Conservation (phyloP, 139 green algal genomes). For the Eudorina sp. region DNA sequence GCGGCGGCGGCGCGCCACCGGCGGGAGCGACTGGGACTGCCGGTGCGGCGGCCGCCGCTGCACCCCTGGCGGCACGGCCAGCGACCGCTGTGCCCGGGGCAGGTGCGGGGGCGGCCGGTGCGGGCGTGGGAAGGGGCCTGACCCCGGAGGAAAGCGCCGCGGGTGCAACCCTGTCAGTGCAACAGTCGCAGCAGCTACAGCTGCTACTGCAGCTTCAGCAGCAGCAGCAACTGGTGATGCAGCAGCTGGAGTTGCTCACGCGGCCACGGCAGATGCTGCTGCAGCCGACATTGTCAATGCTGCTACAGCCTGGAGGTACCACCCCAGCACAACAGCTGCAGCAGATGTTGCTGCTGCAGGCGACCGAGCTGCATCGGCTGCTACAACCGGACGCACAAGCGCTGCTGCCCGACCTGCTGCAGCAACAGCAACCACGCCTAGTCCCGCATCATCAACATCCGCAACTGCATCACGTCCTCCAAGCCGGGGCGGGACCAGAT, state of each 20-base stretch:
- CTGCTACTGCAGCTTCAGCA: constrained; percentile 1
- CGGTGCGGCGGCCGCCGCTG: not conserved
- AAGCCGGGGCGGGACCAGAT: not conserved
- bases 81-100: too few relatives aligned
- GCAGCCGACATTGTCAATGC: too few relatives aligned
- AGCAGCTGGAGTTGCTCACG: not conserved
- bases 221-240: not conserved
- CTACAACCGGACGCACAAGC: too few relatives aligned
- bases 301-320: too few relatives aligned
- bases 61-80: not conserved
- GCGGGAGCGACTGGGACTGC: not conserved
- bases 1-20: not conserved
- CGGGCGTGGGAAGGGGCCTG: not conserved
- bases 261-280: too few relatives aligned
- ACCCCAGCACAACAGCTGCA: too few relatives aligned
- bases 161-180: not conserved
- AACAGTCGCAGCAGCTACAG: not conserved
- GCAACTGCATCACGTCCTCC: not conserved
- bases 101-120: not conserved
- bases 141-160: not conserved
- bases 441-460: not conserved
- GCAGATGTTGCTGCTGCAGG: not conserved
- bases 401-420: not conserved
- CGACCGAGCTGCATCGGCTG: not conserved
- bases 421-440: not conserved